Conservation (phyloP, 495 filamentous ascomycete genomes). For the Penicillium silybi region DNA sequence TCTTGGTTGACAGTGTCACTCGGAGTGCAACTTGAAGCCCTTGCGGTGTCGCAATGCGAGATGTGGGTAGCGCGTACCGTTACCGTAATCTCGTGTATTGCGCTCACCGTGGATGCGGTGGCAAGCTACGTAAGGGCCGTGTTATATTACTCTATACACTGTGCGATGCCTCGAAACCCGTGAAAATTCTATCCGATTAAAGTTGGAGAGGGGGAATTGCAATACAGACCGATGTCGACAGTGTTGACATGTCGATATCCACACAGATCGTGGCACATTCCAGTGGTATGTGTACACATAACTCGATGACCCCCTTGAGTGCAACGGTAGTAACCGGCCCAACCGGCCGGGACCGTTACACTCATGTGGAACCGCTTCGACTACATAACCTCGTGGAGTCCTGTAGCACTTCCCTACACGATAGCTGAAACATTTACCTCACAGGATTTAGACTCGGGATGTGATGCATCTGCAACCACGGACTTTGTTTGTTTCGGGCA, state of each 20-base stretch:
- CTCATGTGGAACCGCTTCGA: slow-evolving; percentile 19
- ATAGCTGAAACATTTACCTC: not conserved
- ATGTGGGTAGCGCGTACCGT: slow-evolving; percentile 1
- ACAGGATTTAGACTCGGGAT: no score
- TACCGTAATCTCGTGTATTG: not conserved
- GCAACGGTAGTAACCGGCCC: slow-evolving; percentile 44
- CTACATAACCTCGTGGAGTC: slow-evolving; percentile 14
- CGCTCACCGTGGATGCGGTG: not conserved
- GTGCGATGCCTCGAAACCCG: no score
- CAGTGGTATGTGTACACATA: slow-evolving; percentile 29
- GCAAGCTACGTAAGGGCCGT: not conserved
- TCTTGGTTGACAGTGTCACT: slow-evolving; percentile 26
- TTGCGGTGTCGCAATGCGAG: slow-evolving; percentile 25
- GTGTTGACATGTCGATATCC: not conserved
- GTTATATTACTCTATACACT: not conserved
- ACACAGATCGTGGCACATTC: slow-evolving; percentile 14
- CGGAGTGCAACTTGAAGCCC: slow-evolving; percentile 26
- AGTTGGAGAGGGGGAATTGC: no score
- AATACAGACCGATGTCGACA: no score
- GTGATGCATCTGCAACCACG: slow-evolving; percentile 9
- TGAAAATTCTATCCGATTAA: no score
- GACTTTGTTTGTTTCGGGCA: no score
- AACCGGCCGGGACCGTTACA: slow-evolving; percentile 37
- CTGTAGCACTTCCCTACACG: not conserved
- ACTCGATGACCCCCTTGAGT: slow-evolving; percentile 31